Evolutionary conservation across 768 basidiomycete species (phyloP).

Genomic region (Rhodotorula sphaerocarpa): DNA sequence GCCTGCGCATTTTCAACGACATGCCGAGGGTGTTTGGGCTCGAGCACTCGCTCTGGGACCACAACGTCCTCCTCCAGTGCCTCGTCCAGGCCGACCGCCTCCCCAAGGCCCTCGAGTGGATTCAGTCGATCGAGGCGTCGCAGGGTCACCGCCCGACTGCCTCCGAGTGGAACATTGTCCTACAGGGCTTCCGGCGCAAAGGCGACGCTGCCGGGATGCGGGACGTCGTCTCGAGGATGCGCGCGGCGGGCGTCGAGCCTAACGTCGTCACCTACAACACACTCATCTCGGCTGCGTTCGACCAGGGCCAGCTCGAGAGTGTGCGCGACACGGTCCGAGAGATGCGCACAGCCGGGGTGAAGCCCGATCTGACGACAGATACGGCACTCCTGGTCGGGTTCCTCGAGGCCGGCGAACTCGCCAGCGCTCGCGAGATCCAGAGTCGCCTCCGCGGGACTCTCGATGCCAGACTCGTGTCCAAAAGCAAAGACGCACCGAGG

Average conservation of each 20-base stretch:
- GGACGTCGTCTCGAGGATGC: not conserved
- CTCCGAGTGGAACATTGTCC: constrained; percentile 30
- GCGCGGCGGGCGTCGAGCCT: not conserved
- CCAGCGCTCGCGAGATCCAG: constrained; percentile 11
- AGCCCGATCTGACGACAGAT: constrained; percentile 20
- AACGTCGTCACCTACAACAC: constrained; percentile 30
- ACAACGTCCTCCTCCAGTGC: constrained; percentile 24
- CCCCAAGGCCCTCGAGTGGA: constrained; percentile 21
- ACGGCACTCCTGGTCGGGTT: constrained; percentile 28
- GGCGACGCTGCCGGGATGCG: constrained; percentile 17
- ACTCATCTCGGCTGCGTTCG: constrained; percentile 26
- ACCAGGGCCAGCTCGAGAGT: not conserved
- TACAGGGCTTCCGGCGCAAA: constrained; percentile 16
- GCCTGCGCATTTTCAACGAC: constrained; percentile 26
- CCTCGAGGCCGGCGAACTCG: constrained; percentile 22
- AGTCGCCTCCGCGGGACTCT: not conserved
- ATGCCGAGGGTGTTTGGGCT: not conserved
- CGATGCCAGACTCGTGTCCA: not conserved
- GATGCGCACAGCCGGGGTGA: constrained; percentile 8
- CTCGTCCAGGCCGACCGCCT: not conserved
- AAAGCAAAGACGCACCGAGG: not conserved
- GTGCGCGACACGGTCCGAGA: constrained; percentile 12
- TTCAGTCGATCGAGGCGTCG: constrained; percentile 10
- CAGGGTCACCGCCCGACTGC: constrained; percentile 6
- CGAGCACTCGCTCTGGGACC: not conserved